Base-by-base conservation (phyloP, 495 filamentous ascomycete species). In the Xeromyces bisporus region DNA sequence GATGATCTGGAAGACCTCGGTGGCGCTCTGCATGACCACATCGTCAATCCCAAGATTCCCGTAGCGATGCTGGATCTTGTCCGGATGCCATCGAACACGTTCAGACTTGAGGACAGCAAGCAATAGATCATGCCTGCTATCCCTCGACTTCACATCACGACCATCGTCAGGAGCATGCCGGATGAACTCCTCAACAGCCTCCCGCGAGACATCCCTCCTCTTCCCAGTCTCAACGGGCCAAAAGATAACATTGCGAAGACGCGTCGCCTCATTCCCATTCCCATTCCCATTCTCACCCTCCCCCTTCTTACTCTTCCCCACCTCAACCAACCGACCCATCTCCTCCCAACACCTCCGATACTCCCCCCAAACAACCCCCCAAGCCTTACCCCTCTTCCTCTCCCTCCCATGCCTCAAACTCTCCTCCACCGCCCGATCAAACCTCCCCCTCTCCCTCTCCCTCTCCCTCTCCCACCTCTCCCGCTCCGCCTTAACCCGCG, bases 61-160 rank as follows among this genome's bases (percentile, higher is more conserved):
- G 41, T 86, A 73, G 28, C 75, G 69, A 56, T 96, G 91, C 62
- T 92, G 83, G 18, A 96, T 79, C 64, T 96, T 99, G 55, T 99
- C 89, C 7, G 89, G 89, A 67, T 99, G 89, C 89, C 89, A 99
- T 7, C 84, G 60, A 7, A 96, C 73, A 23, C 89, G 69, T 58
- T 99, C 89, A 11, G 66, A 50, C 55, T 93, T 96, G 23, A 99
- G 56, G 16, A 69, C 60, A 11, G 64, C 59, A 27, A 66, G 36
- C 18, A 84, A 49, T 21, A 4, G 5, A 33, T 62, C 53, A 3
- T 15, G 26, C 3, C 11, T 4, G 3, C 27, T 9, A n/a, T 42
- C 39, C 12, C 38, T 35, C n/a, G 43, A 34, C 16, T 26, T 28
- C n/a, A 26, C 20, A 0, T 2, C 7, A 11, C 31, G 38, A 7